Conservation (phyloP, 1,284 basidiomycete genomes). For the Rhizoctonia solani region DNA sequence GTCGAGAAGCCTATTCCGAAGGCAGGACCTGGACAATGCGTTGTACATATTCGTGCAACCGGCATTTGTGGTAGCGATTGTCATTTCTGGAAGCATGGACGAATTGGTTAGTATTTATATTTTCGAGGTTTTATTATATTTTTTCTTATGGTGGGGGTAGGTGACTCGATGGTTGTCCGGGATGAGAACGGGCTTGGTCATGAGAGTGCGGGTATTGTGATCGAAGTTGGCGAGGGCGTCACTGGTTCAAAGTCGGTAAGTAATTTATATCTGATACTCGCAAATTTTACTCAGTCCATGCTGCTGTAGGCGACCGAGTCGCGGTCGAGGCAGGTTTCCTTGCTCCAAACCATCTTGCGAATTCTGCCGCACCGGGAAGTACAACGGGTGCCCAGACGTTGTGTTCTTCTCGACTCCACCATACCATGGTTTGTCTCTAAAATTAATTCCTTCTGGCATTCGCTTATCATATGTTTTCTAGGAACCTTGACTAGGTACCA, state of each 20-base stretch:
- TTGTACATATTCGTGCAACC: slow-evolving; percentile 49
- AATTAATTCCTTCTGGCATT: not conserved
- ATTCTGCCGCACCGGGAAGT: slow-evolving; percentile 53
- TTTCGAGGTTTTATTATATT: not conserved
- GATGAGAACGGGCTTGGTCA: slow-evolving; percentile 50
- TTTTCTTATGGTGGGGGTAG: slow-evolving; percentile 22
- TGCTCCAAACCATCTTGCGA: slow-evolving; percentile 53
- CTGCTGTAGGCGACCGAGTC: slow-evolving; percentile 46
- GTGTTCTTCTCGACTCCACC: slow-evolving; percentile 54
- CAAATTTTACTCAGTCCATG: not conserved
- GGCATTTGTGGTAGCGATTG: slow-evolving; percentile 52
- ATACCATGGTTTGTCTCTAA: slow-evolving; percentile 47
- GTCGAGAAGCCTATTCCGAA: slow-evolving; percentile 47
- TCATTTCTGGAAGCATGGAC: slow-evolving; percentile 57
- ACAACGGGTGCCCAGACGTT: slow-evolving; percentile 53
- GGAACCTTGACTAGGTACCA: slow-evolving; percentile 51
- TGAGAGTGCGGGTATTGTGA: slow-evolving; percentile 51
- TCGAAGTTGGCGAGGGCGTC: slow-evolving; percentile 50
- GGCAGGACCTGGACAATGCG: slow-evolving; percentile 47
- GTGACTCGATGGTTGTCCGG: slow-evolving; percentile 46
- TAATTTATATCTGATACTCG: slow-evolving; percentile 32
- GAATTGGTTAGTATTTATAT: slow-evolving; percentile 43
- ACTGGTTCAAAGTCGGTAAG: slow-evolving; percentile 42
- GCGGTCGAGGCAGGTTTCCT: slow-evolving; percentile 56
- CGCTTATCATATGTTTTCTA: not conserved